These are phyloP conservation scores for Pleurotus platypus DNA, from an alignment of 768 basidiomycete genomes.

Conservation along the genomic window DNA sequence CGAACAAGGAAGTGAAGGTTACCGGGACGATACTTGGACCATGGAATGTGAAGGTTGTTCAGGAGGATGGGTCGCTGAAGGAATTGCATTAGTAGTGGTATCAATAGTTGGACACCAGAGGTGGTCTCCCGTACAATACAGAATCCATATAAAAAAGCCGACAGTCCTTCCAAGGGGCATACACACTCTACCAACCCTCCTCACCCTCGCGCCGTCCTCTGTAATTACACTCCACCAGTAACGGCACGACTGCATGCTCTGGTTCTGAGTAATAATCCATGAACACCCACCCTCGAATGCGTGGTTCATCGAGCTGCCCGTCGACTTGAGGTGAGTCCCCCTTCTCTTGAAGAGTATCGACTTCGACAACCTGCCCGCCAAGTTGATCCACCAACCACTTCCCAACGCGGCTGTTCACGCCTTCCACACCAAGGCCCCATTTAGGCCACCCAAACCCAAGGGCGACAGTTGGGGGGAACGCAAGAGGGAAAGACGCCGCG, in stretches of 20 bases:
- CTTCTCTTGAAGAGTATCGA: conserved; percentile 10
- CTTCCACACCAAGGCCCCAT: conserved; percentile 76
- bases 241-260: conserved; percentile 48
- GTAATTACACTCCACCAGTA: conserved; percentile 74
- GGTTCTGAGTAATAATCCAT: conserved; percentile 74
- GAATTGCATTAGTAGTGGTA: not conserved
- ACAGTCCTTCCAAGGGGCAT: no score
- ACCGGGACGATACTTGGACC: conserved; percentile 3
- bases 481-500: conserved; percentile 77
- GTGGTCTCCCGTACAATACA: no score
- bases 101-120: not conserved
- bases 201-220: conserved; percentile 40
- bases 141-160: no score
- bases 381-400: conserved; percentile 66
- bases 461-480: conserved; percentile 73
- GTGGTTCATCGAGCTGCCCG: conserved; percentile 17
- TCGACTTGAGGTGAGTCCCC: conserved; percentile 15
- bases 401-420: conserved; percentile 75
- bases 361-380: conserved; percentile 10
- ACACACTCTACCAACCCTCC: conserved; percentile 33
- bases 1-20: not conserved
- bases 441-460: conserved; percentile 82
- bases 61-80: not conserved
- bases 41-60: conserved; percentile 4
- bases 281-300: conserved; percentile 71